A percentile compares a stretch with the other conserved stretches of the same genome.
Conservation (phyloP, 108 stramenopile genomes). For the Bacterosira constricta region DNA sequence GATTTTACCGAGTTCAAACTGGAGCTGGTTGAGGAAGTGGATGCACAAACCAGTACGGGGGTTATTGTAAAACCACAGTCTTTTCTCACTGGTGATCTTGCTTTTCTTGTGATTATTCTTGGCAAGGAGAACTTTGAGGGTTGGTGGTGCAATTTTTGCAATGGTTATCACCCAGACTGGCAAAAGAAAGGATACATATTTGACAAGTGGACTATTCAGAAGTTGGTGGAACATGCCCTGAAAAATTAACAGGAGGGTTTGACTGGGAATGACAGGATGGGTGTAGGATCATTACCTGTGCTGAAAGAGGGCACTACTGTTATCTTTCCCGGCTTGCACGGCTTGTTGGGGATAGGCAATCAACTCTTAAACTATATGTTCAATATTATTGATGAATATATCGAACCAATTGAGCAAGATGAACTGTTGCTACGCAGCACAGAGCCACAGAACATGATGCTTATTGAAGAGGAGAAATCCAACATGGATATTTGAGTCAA, state of each 20-base stretch:
- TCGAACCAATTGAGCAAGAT: background rate
- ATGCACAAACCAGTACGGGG: background rate
- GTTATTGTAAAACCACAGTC: background rate
- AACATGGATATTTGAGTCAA: no score
- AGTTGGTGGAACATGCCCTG: background rate
- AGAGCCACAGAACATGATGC: no score
- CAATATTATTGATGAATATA: background rate
- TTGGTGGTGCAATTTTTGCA: slow-evolving; percentile 9
- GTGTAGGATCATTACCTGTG: background rate
- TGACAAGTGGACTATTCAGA: background rate
- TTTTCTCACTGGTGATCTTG: background rate
- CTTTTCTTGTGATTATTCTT: background rate
- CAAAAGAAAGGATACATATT: background rate
- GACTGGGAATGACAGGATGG: background rate
- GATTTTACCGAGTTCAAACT: background rate
- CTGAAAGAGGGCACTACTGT: background rate
- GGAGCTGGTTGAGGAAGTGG: background rate
- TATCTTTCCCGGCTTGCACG: slow-evolving; percentile 12
- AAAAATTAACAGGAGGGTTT: background rate
- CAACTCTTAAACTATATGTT: background rate
- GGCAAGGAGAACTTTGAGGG: background rate
- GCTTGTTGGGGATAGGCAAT: background rate
- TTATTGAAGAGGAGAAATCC: no score
- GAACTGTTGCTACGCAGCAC: background rate
- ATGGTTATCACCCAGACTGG: background rate